phyloP scores from a whole-genome alignment of 1,284 basidiomycete genomes.

The Ustilago nuda region DNA sequence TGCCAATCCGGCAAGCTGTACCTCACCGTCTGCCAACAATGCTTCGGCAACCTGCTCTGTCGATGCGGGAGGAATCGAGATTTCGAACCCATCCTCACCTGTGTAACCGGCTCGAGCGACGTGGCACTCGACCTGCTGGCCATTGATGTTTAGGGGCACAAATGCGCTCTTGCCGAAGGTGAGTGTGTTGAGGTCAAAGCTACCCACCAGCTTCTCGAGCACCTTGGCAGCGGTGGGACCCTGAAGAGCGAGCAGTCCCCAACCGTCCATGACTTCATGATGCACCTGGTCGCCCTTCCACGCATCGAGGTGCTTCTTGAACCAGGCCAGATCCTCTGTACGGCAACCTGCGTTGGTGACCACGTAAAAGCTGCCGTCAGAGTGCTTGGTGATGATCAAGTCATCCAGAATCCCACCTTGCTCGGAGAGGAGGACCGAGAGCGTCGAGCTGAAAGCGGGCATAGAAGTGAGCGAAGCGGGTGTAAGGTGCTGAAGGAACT shows the following conservation, averaged over 20 bases:
- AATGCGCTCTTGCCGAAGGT: constrained; percentile 66
- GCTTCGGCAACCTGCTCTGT: constrained; percentile 80
- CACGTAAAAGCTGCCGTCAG: constrained; percentile 80
- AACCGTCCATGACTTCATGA: constrained; percentile 83
- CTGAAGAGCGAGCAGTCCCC: constrained; percentile 91
- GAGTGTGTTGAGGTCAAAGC: constrained; percentile 74
- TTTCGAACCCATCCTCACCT: constrained; percentile 98
- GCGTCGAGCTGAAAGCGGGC: constrained; percentile 78
- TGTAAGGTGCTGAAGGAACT: constrained; percentile 84
- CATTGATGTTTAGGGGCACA: constrained; percentile 72
- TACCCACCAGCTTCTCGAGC: constrained; percentile 74
- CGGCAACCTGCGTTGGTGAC: constrained; percentile 95
- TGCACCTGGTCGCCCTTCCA: constrained; percentile 75
- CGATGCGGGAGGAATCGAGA: constrained; percentile 85
- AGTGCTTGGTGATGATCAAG: constrained; percentile 72
- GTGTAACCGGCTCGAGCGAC: constrained; percentile 98
- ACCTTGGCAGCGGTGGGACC: constrained; percentile 86
- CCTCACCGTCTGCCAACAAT: constrained; percentile 75
- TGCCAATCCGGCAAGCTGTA: constrained; percentile 89
- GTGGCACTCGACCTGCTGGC: constrained; percentile 74
- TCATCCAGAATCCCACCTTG: constrained; percentile 96
- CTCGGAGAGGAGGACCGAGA: constrained; percentile 87
- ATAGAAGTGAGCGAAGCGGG: constrained; percentile 75
- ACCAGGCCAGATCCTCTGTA: constrained; percentile 83
- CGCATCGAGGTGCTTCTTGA: constrained; percentile 75